These are phyloP conservation scores for Candida yuanshanica DNA, from an alignment of 805 yeast species.

Conservation along the genomic window DNA sequence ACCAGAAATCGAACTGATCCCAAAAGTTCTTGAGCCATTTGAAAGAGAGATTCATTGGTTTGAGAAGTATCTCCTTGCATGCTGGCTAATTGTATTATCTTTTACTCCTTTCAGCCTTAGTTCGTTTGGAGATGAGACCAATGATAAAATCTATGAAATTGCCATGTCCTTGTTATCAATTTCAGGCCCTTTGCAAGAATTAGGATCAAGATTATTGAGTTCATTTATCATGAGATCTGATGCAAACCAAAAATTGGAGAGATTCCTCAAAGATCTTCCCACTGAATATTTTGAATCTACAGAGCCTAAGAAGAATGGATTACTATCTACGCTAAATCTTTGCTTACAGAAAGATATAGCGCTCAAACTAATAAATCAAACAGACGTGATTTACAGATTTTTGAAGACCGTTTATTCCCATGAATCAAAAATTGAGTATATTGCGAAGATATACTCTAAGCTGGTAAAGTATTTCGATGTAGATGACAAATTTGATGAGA, in stretches of 20 bases:
- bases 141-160: constrained; percentile 31
- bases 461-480: constrained; percentile 13
- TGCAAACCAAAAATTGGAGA: constrained; percentile 8
- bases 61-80: constrained; percentile 41
- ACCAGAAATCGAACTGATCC: constrained; percentile 50
- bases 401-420: background rate
- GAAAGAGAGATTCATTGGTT: constrained; percentile 34
- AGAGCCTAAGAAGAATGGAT: constrained; percentile 10
- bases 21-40: constrained; percentile 27
- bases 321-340: constrained; percentile 15
- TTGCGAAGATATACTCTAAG: constrained; percentile 22
- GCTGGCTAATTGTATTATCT: constrained; percentile 69
- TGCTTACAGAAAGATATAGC: constrained; percentile 18
- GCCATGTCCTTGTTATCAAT: constrained; percentile 30
- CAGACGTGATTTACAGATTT: background rate
- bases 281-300: constrained; percentile 9
- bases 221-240: constrained; percentile 26
- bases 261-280: constrained; percentile 12
- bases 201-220: constrained; percentile 27
- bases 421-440: constrained; percentile 8
- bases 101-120: constrained; percentile 69
- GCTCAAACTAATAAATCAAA: constrained; percentile 1
- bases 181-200: constrained; percentile 37
- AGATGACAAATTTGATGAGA: constrained; percentile 15
- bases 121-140: constrained; percentile 27